Conservation (phyloP, 169 alveolate genomes). For the Eimeria tenella region DNA sequence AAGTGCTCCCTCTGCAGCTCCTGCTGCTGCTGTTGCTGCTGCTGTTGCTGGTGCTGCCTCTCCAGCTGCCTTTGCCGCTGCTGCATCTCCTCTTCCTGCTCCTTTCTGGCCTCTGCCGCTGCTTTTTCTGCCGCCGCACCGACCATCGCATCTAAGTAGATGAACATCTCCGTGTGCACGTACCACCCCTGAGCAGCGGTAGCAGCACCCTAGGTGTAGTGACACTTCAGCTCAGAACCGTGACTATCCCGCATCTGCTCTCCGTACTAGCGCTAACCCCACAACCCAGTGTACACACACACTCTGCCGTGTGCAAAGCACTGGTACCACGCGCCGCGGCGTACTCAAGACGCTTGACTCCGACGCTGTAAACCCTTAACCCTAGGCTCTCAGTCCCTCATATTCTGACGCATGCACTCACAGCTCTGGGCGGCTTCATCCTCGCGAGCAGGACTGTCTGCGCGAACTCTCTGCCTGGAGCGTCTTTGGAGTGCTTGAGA, state of each 20-base stretch:
- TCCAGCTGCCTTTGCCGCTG: background rate
- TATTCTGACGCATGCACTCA: background rate
- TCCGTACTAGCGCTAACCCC: too few species aligned
- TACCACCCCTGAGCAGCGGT: slow-evolving; percentile 68
- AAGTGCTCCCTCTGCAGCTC: background rate
- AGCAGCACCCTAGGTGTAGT: background rate
- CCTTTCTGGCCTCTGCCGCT: slow-evolving; percentile 7
- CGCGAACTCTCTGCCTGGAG: slow-evolving; percentile 65
- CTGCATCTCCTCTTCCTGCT: slow-evolving; percentile 3
- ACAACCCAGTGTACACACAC: too few species aligned
- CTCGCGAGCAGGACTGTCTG: slow-evolving; percentile 79
- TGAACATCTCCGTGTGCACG: slow-evolving; percentile 66
- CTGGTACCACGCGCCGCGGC: too few species aligned
- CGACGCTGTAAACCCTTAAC: too few species aligned
- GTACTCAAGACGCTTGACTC: too few species aligned
- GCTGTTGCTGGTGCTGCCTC: slow-evolving; percentile 21
- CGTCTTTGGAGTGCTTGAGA: slow-evolving; percentile 59
- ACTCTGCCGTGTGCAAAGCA: too few species aligned
- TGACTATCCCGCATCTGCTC: too few species aligned
- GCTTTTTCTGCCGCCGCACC: slow-evolving; percentile 42
- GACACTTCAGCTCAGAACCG: too few species aligned
- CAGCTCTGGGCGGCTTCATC: slow-evolving; percentile 74
- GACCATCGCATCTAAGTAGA: slow-evolving; percentile 62
- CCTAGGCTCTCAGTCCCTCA: too few species aligned
- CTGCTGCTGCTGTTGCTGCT: slow-evolving; percentile 38